These are phyloP conservation scores for Fusarium ambrosium DNA, from an alignment of 2,329 filamentous ascomycete genomes.

Conservation along the genomic window DNA sequence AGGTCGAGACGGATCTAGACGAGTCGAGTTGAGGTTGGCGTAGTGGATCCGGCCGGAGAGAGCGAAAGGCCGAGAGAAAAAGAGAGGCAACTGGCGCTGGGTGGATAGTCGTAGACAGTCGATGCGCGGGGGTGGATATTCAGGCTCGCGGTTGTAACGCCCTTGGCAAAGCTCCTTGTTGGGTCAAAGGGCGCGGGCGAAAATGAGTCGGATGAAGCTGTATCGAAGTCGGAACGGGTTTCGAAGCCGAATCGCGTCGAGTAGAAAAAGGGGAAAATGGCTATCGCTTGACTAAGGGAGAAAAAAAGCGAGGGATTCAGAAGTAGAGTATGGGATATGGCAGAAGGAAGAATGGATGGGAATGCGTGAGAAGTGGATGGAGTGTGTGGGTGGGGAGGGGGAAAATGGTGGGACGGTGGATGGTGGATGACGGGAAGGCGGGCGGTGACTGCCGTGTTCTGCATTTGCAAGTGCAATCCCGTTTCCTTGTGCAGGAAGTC, in stretches of 20 bases:
- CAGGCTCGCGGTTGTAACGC: slow-evolving; percentile 34
- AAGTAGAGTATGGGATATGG: slow-evolving; percentile 37
- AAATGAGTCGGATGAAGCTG: neutral
- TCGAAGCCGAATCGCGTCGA: slow-evolving; percentile 12
- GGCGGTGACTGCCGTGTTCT: slow-evolving; percentile 27
- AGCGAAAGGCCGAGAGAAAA: slow-evolving; percentile 26
- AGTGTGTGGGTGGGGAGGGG: slow-evolving; percentile 32
- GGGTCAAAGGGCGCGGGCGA: neutral
- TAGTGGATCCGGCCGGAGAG: slow-evolving; percentile 33
- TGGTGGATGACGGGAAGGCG: slow-evolving; percentile 19
- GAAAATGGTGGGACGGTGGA: slow-evolving; percentile 12
- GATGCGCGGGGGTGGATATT: slow-evolving; percentile 44
- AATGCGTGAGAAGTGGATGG: slow-evolving; percentile 37
- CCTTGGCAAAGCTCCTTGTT: slow-evolving; percentile 14
- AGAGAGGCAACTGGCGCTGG: slow-evolving; percentile 31
- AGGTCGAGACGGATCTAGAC: slow-evolving; percentile 1
- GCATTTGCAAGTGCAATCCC: slow-evolving; percentile 18
- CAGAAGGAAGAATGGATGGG: slow-evolving; percentile 41
- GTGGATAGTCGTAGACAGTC: slow-evolving; percentile 32
- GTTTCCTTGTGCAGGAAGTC: slow-evolving; percentile 8
- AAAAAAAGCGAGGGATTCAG: slow-evolving; percentile 33
- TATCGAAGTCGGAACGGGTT: neutral
- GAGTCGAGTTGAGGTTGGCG: slow-evolving; percentile 15
- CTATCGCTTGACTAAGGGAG: slow-evolving; percentile 16
- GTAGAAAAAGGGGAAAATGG: slow-evolving; percentile 17